Conservation (phyloP, 345 rosid genomes). For the Pugionium cornutum region DNA sequence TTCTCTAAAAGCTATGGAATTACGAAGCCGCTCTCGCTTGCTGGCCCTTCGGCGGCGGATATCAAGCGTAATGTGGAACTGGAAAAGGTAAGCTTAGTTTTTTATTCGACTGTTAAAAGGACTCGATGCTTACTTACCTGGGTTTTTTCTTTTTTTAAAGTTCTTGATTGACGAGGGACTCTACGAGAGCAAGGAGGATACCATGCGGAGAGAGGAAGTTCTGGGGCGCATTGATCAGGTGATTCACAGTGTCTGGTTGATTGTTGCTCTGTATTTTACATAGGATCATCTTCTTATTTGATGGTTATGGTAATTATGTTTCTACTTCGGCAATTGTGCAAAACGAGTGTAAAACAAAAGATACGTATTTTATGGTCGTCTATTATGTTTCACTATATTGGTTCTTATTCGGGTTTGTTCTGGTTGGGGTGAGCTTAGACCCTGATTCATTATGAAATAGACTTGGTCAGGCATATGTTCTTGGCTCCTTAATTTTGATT, state of each 20-base stretch:
- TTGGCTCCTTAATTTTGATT: not conserved
- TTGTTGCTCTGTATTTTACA: too few species aligned
- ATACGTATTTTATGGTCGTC: not conserved
- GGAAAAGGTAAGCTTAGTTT: conserved; percentile 51
- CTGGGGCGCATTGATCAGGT: conserved; percentile 69
- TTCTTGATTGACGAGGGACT: conserved; percentile 63
- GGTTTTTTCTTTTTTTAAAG: conserved; percentile 36
- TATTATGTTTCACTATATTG: not conserved
- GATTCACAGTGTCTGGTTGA: conserved; percentile 17
- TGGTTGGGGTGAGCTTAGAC: not conserved
- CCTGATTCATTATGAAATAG: too few species aligned
- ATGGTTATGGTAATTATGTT: not conserved
- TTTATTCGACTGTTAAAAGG: not conserved
- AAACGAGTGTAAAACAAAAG: not conserved
- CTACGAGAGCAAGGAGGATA: conserved; percentile 79
- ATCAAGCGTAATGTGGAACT: conserved; percentile 56
- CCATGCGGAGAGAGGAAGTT: conserved; percentile 69
- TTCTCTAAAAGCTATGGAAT: conserved; percentile 49
- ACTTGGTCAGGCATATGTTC: too few species aligned
- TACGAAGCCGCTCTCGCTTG: conserved; percentile 73
- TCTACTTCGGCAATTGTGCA: not conserved
- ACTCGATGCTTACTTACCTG: not conserved
- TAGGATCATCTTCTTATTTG: too few species aligned
- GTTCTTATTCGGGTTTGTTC: conserved; percentile 8
- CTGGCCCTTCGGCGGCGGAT: conserved; percentile 72